Evolutionary conservation across 768 basidiomycete species (phyloP).

Genomic region (Tricholoma matsutake): DNA sequence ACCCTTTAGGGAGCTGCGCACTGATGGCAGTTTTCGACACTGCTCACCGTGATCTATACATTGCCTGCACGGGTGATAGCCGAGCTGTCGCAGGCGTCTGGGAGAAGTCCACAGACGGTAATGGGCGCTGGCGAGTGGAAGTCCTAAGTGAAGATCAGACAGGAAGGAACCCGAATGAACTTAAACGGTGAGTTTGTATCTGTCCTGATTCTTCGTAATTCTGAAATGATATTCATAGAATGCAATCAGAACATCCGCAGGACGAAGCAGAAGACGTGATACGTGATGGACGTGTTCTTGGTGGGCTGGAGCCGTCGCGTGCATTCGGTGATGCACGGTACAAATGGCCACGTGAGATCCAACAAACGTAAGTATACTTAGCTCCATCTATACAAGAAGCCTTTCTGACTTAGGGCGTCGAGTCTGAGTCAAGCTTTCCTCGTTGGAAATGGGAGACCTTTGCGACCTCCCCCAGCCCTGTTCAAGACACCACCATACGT

Average conservation of each 20-base stretch:
- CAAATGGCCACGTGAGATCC: conserved; percentile 77
- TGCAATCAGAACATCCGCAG: conserved; percentile 79
- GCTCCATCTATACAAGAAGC: neutral
- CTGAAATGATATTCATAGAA: conserved; percentile 36
- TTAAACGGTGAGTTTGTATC: conserved; percentile 57
- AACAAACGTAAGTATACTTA: conserved; percentile 54
- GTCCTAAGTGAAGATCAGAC: conserved; percentile 97
- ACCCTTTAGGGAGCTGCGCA: conserved; percentile 76
- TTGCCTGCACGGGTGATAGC: conserved; percentile 91
- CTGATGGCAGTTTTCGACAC: conserved; percentile 87
- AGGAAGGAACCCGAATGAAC: conserved; percentile 84
- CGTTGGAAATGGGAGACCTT: conserved; percentile 53
- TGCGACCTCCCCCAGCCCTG: conserved; percentile 56
- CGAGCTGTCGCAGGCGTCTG: conserved; percentile 94
- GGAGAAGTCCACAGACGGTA: conserved; percentile 62
- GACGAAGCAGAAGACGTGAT: conserved; percentile 75
- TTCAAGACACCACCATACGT: conserved; percentile 95
- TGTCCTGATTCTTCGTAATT: neutral
- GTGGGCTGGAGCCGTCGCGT: conserved; percentile 82
- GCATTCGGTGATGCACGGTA: conserved; percentile 90
- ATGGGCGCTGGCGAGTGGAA: conserved; percentile 85
- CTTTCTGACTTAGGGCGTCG: conserved; percentile 3
- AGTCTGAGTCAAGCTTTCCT: conserved; percentile 64
- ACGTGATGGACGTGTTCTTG: conserved; percentile 77
- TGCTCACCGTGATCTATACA: conserved; percentile 75